A percentile compares a stretch with the other conserved stretches of the same genome.
Conservation (phyloP, 176 grass and related monocot genomes). For the Eremochloa ophiuroides region DNA sequence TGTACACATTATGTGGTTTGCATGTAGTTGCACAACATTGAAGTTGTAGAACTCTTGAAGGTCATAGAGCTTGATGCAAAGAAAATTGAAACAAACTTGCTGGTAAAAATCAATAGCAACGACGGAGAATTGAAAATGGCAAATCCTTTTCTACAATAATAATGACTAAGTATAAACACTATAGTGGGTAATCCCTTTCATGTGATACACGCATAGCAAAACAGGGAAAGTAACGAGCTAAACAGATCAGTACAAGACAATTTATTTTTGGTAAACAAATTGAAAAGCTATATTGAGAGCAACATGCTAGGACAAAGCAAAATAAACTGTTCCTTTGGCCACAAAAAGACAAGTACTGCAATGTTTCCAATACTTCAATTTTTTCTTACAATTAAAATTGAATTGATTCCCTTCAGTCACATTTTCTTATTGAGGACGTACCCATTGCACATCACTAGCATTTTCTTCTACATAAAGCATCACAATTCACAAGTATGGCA, state of each 20-base stretch:
- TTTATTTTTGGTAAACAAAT: neutral
- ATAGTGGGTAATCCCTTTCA: neutral
- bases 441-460: neutral
- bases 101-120: neutral
- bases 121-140: neutral
- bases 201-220: neutral
- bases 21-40: neutral
- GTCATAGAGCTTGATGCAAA: neutral
- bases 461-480: neutral
- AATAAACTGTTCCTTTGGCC: neutral
- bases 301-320: neutral
- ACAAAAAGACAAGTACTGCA: neutral
- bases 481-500: neutral
- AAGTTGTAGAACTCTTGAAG: neutral
- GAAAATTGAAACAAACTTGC: neutral
- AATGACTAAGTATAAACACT: neutral
- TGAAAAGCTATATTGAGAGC: neutral
- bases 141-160: neutral
- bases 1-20: neutral
- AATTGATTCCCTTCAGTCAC: neutral
- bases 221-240: neutral
- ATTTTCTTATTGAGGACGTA: neutral
- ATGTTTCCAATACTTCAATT: neutral
- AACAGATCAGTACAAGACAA: neutral
- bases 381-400: neutral